These are phyloP conservation scores for Verticillium tricorpus DNA, from an alignment of 2,329 filamentous ascomycete genomes.

Conservation along the genomic window DNA sequence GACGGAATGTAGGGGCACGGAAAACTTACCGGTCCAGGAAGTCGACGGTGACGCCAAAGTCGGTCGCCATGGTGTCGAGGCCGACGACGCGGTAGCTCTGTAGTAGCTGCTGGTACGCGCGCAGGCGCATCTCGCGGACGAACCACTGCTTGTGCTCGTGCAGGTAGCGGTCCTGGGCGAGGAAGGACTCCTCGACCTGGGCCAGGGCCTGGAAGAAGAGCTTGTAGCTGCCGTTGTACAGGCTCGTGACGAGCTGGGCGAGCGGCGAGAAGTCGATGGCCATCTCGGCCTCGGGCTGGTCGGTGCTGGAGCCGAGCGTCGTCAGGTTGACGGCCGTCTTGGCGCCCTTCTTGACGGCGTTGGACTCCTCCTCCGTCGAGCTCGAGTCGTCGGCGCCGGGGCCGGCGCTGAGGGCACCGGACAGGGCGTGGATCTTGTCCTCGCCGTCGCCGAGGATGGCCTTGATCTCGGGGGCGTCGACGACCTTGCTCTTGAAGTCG, in stretches of 20 bases:
- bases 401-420: slow-evolving; percentile 75
- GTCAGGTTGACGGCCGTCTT: slow-evolving; percentile 78
- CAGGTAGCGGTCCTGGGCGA: slow-evolving; percentile 90
- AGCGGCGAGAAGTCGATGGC: slow-evolving; percentile 87
- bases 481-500: slow-evolving; percentile 98
- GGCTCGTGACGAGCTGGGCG: slow-evolving; percentile 79
- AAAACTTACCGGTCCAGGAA: slow-evolving; percentile 81
- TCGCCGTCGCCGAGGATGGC: slow-evolving; percentile 88
- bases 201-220: slow-evolving; percentile 88
- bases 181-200: slow-evolving; percentile 86
- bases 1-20: not conserved
- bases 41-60: slow-evolving; percentile 95
- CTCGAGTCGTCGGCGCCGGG: slow-evolving; percentile 77
- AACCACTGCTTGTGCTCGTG: slow-evolving; percentile 97
- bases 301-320: slow-evolving; percentile 65
- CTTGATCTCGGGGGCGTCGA: slow-evolving; percentile 97
- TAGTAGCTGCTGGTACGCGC: slow-evolving; percentile 92
- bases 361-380: slow-evolving; percentile 54
- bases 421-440: slow-evolving; percentile 79
- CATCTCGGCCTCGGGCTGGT: slow-evolving; percentile 73
- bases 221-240: slow-evolving; percentile 93
- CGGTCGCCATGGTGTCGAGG: slow-evolving; percentile 93
- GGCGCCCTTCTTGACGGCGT: slow-evolving; percentile 45
- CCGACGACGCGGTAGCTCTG: slow-evolving; percentile 97
- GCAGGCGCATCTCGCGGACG: slow-evolving; percentile 94